phyloP scores from a whole-genome alignment of 2,329 filamentous ascomycete species.

The Rutstroemia sp. region DNA sequence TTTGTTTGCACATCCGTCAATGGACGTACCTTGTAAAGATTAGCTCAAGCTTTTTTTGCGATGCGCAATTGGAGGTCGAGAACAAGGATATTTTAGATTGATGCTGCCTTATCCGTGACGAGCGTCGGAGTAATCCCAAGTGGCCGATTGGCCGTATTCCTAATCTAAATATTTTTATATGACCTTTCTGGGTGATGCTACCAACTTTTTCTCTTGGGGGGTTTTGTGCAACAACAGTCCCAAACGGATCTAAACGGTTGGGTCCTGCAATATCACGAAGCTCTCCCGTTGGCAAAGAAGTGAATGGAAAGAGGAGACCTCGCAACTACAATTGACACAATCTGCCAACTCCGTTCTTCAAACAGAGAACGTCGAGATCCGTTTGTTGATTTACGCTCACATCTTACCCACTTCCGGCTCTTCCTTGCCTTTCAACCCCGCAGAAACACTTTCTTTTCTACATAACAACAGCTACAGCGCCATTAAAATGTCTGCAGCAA shows the following conservation, averaged over 20 bases:
- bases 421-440: neutral
- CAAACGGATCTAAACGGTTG: neutral
- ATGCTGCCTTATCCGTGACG: conserved; percentile 2
- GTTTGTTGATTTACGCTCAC: neutral
- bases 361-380: neutral
- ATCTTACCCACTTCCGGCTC: conserved; percentile 1
- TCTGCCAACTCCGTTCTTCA: neutral
- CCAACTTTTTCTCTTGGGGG: neutral
- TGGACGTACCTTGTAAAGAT: neutral
- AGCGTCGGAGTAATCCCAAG: neutral
- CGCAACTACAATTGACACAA: neutral
- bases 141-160: conserved; percentile 3
- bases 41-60: neutral
- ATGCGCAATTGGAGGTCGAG: neutral
- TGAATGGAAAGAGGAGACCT: no score
- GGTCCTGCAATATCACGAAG: neutral
- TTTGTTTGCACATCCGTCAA: conserved; percentile 6
- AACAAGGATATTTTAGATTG: neutral
- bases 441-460: neutral
- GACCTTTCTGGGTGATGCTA: neutral
- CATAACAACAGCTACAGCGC: neutral
- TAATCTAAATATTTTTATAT: conserved; percentile 6
- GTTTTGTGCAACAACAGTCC: neutral
- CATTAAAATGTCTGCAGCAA: conserved; percentile 14
- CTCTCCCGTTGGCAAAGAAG: no score